Conservation (phyloP, 768 basidiomycete species). For the Tylopilus plumbeoviolaceoides region DNA sequence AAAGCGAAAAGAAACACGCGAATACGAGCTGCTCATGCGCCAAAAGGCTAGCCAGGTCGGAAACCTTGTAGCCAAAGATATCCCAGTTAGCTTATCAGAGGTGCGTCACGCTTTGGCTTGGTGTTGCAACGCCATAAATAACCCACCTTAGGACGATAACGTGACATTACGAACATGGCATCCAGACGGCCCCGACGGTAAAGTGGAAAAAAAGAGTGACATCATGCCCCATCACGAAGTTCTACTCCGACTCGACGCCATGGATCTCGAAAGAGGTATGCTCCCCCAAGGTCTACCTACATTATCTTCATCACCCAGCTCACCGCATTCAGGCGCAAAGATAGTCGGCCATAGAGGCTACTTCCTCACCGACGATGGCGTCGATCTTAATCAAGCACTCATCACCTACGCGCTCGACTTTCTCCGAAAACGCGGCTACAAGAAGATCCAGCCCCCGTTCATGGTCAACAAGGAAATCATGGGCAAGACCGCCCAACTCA, state of each 20-base stretch:
- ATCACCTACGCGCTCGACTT: constrained; percentile 95
- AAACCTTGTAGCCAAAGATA: constrained; percentile 86
- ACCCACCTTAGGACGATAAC: constrained; percentile 77
- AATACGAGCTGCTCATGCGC: constrained; percentile 75
- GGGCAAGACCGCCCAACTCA: constrained; percentile 96
- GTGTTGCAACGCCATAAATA: background rate
- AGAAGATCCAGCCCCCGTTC: constrained; percentile 95
- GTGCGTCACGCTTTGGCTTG: constrained; percentile 33
- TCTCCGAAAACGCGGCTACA: constrained; percentile 76
- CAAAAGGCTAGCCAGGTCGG: constrained; percentile 79
- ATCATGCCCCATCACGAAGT: constrained; percentile 99
- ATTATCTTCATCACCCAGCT: constrained; percentile 8
- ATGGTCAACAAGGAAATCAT: constrained; percentile 98
- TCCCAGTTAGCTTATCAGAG: constrained; percentile 85
- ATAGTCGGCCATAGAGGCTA: constrained; percentile 94
- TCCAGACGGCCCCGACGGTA: constrained; percentile 68
- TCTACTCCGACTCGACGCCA: constrained; percentile 86
- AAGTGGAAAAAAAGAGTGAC: constrained; percentile 65
- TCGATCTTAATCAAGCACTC: constrained; percentile 96
- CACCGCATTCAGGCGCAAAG: constrained; percentile 65
- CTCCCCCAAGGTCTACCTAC: background rate
- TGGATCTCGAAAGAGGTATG: constrained; percentile 91
- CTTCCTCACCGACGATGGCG: constrained; percentile 92
- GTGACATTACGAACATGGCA: constrained; percentile 77
- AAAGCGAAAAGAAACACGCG: constrained; percentile 71